These are phyloP conservation scores for Rhodotorula sp. DNA, from an alignment of 1,284 basidiomycete genomes.

Conservation along the genomic window DNA sequence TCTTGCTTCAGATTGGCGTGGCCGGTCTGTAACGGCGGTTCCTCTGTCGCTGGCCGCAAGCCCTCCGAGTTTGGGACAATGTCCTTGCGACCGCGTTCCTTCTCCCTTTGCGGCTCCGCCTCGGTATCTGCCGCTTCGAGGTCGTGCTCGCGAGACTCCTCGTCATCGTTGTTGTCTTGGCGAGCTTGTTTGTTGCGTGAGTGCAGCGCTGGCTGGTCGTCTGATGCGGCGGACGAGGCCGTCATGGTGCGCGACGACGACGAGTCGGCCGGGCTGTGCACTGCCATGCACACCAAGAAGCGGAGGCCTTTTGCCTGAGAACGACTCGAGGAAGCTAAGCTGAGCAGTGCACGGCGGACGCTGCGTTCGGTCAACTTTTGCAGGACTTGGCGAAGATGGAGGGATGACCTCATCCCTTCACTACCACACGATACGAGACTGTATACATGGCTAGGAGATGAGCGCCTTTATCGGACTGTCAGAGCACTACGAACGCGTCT, in stretches of 20 bases:
- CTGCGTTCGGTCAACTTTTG: too few species aligned
- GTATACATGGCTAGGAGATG: background rate
- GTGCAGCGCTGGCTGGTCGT: background rate
- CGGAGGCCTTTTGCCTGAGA: too few species aligned
- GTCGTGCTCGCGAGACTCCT: background rate
- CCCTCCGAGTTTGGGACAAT: background rate
- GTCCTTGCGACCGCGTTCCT: background rate
- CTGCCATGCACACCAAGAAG: too few species aligned
- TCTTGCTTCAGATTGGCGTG: background rate
- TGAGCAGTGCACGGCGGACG: too few species aligned
- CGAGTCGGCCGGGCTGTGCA: background rate
- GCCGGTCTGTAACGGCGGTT: conserved; percentile 19
- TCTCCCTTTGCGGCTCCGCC: background rate
- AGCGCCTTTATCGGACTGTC: background rate
- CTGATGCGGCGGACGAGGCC: background rate
- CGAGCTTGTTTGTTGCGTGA: too few species aligned
- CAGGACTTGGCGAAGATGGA: too few species aligned
- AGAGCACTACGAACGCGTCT: background rate
- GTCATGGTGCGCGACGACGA: conserved; percentile 4
- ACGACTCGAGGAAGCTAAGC: too few species aligned
- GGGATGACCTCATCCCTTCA: too few species aligned
- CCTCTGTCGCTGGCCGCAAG: background rate
- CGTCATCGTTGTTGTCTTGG: background rate
- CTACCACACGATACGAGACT: too few species aligned
- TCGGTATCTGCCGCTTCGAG: background rate